phyloP scores from a whole-genome alignment of 345 rosid species.

The Populus tremula region DNA sequence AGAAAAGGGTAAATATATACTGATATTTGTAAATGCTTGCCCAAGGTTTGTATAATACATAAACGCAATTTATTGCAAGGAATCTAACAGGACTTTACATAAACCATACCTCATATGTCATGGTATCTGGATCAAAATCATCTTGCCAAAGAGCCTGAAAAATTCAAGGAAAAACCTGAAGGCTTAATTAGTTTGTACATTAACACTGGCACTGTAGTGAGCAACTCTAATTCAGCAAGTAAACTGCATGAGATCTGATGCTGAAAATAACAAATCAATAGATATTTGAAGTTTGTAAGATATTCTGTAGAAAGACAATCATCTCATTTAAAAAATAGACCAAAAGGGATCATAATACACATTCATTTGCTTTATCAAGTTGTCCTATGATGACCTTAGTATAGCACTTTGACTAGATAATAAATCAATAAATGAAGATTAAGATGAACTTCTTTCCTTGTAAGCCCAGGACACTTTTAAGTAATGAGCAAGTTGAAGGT shows the following conservation, averaged over 20 bases:
- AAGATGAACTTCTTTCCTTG: not conserved
- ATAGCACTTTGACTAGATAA: not conserved
- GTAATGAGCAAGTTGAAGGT: not conserved
- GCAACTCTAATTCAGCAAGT: not conserved
- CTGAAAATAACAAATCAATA: not conserved
- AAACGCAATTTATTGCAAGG: not conserved
- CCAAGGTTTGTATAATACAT: not conserved
- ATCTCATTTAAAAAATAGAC: not conserved
- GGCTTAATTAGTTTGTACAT: slow-evolving; percentile 2
- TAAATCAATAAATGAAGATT: not conserved
- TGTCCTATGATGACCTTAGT: not conserved
- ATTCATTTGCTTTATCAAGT: not conserved
- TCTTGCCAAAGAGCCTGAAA: slow-evolving; percentile 64
- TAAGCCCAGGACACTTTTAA: not conserved
- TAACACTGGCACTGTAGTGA: slow-evolving; percentile 3
- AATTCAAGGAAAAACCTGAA: slow-evolving; percentile 8
- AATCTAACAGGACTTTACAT: slow-evolving; percentile 3
- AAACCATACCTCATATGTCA: slow-evolving; percentile 67
- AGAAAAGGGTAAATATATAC: not conserved
- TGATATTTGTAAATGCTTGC: not conserved
- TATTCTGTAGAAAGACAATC: not conserved
- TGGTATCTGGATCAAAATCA: slow-evolving; percentile 57
- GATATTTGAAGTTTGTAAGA: slow-evolving; percentile 2
- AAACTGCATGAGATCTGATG: not conserved
- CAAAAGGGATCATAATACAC: not conserved